Percentiles rank a stretch among this genome's conserved stretches.
These are phyloP conservation scores for Lactarius indigo DNA, from an alignment of 768 basidiomycete species.

Conservation along the genomic window DNA sequence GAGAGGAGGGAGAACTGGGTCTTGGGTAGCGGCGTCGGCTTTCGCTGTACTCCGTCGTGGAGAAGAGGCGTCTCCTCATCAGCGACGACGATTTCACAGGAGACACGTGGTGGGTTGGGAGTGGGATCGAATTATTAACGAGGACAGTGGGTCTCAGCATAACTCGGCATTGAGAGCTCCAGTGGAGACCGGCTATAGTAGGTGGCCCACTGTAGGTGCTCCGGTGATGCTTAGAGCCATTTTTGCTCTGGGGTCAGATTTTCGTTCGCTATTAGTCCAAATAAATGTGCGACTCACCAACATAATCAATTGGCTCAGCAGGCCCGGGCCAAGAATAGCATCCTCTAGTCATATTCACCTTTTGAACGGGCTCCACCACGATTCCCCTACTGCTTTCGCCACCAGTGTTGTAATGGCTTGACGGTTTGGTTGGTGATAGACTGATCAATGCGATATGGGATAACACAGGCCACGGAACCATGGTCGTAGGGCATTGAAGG, in stretches of 20 bases:
- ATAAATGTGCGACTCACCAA: no score
- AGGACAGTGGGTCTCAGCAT: neutral
- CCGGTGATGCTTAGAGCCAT: neutral
- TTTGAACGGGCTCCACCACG: neutral
- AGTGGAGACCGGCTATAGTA: neutral
- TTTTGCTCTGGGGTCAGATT: neutral
- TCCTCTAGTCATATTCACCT: neutral
- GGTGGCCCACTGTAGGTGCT: neutral
- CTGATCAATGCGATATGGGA: neutral
- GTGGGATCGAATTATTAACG: no score
- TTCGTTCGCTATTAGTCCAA: neutral
- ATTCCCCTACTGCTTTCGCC: neutral
- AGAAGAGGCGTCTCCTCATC: conserved; percentile 16
- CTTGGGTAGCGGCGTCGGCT: conserved; percentile 10
- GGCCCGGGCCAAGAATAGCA: no score
- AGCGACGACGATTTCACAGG: neutral
- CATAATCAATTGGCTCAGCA: no score
- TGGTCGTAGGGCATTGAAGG: neutral
- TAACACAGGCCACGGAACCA: neutral
- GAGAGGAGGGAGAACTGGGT: conserved; percentile 9
- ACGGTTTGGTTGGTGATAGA: neutral
- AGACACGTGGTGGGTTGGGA: neutral
- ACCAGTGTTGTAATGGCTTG: neutral
- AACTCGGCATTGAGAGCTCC: neutral
- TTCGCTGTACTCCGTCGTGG: neutral